Percentiles rank a stretch among this genome's conserved stretches.
Evolutionary conservation across 495 filamentous ascomycete genomes (phyloP).

Genomic region (Massariosphaeria phaeospora): DNA sequence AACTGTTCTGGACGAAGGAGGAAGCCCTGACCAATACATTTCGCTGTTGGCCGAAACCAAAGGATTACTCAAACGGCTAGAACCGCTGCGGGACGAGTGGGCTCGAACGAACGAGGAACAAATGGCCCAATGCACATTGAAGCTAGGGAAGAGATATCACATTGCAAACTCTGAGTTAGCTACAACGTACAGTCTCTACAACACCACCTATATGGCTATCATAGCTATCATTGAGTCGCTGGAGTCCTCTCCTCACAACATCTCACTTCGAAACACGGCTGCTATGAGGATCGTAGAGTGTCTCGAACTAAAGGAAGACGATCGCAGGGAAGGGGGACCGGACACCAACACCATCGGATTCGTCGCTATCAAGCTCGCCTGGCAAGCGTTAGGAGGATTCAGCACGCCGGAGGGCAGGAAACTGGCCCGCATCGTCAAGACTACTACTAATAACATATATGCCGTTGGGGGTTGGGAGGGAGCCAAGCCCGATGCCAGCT

Average conservation of each 20-base stretch:
- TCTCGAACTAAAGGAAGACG: not conserved
- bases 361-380: constrained; percentile 12
- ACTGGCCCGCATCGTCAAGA: constrained; percentile 8
- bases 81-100: not conserved
- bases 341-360: constrained; percentile 10
- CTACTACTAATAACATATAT: not conserved
- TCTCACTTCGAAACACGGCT: not conserved
- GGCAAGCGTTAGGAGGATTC: constrained; percentile 10
- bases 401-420: constrained; percentile 7
- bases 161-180: constrained; percentile 7
- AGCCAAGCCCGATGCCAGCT: not conserved
- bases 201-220: constrained; percentile 1
- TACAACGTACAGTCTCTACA: constrained; percentile 9
- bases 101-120: not conserved
- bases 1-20: not conserved
- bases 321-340: not conserved
- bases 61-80: not conserved
- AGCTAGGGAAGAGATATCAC: not conserved
- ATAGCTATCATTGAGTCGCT: constrained; percentile 1
- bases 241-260: not conserved
- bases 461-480: constrained; percentile 17
- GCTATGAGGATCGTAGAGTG: constrained; percentile 7
- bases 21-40: not conserved
- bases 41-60: not conserved
- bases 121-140: not conserved